Evolutionary conservation across 352 stramenopile genomes (phyloP).

Genomic region (Phytophthora europaea): DNA sequence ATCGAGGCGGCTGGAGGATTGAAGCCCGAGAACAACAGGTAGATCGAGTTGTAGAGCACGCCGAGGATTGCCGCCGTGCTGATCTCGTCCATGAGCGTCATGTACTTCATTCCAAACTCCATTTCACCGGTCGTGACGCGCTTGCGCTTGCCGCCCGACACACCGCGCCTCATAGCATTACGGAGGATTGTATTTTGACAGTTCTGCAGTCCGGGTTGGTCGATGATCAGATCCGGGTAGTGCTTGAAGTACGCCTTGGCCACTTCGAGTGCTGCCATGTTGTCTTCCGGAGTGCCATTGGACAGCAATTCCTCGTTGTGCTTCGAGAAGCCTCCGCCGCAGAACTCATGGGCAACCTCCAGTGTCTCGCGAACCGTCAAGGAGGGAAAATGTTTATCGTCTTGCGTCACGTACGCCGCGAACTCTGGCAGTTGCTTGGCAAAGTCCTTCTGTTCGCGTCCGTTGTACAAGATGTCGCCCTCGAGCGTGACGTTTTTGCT

Average conservation of each 20-base stretch:
- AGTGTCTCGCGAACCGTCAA: constrained; percentile 49
- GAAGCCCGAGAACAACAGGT: constrained; percentile 17
- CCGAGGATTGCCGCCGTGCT: constrained; percentile 31
- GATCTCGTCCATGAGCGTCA: constrained; percentile 87
- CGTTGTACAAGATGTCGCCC: constrained; percentile 44
- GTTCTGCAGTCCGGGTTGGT: constrained; percentile 51
- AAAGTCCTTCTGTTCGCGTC: constrained; percentile 18
- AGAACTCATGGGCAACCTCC: constrained; percentile 79
- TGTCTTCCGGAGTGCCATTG: constrained; percentile 40
- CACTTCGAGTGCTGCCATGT: constrained; percentile 38
- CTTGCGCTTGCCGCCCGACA: constrained; percentile 92
- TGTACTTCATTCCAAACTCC: constrained; percentile 81
- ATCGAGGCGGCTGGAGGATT: constrained; percentile 18
- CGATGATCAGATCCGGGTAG: constrained; percentile 52
- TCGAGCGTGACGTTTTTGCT: constrained; percentile 33
- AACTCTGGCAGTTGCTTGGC: constrained; percentile 34
- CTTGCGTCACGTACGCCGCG: constrained; percentile 40
- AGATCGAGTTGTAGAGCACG: not conserved
- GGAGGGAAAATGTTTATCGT: constrained; percentile 35
- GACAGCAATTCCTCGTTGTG: constrained; percentile 53
- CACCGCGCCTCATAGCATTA: constrained; percentile 61
- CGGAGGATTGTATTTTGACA: constrained; percentile 69
- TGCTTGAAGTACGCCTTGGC: constrained; percentile 34
- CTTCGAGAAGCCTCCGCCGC: constrained; percentile 38
- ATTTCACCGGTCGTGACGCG: constrained; percentile 93